phyloP scores from a whole-genome alignment of 305 asterid genomes.

The Fraxinus velutina region DNA sequence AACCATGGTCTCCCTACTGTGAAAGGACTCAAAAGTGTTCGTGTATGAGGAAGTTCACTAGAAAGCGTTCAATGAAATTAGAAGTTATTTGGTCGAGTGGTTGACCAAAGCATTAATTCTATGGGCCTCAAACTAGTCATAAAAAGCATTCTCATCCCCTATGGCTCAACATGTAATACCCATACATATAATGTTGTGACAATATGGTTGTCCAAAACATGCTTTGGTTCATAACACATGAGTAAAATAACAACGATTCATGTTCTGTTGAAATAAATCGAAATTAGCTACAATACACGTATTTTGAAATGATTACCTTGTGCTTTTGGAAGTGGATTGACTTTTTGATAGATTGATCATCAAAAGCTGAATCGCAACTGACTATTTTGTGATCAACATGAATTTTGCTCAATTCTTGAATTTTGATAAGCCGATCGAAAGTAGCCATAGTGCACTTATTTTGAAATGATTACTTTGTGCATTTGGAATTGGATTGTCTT shows the following conservation, averaged over 20 bases:
- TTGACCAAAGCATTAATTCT: background rate
- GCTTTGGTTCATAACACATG: background rate
- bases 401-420: background rate
- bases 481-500: background rate
- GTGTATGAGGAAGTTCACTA: too few relatives aligned
- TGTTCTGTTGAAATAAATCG: conserved; percentile 4
- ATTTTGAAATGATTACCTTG: background rate
- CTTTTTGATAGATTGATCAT: background rate
- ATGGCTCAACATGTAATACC: background rate
- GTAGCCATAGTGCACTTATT: background rate
- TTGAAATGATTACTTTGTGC: background rate
- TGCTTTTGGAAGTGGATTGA: background rate
- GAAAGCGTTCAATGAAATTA: too few relatives aligned
- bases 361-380: background rate
- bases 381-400: background rate
- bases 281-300: background rate
- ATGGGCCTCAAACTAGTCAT: background rate
- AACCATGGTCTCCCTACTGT: too few relatives aligned
- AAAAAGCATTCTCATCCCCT: background rate
- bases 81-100: background rate
- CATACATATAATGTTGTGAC: background rate
- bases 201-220: background rate
- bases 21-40: too few relatives aligned
- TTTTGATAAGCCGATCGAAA: background rate
- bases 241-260: background rate